These are phyloP conservation scores for Diutina mesorugosa DNA, from an alignment of 1,139 yeast genomes.

Conservation along the genomic window DNA sequence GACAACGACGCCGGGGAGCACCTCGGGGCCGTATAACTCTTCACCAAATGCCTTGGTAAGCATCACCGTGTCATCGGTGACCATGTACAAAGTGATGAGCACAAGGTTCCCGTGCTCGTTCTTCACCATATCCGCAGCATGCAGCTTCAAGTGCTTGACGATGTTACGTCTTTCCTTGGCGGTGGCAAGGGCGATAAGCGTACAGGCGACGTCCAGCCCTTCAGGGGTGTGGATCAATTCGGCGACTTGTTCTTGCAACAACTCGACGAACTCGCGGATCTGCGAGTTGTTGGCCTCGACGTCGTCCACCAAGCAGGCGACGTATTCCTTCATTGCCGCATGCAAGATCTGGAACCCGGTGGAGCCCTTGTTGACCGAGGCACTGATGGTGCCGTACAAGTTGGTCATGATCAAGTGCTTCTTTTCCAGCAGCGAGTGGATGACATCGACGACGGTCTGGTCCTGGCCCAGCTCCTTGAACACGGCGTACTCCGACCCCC, in stretches of 20 bases:
- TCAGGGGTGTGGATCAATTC: slow-evolving; percentile 92
- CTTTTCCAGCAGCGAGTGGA: slow-evolving; percentile 68
- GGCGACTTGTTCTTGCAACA: slow-evolving; percentile 79
- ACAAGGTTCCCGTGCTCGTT: slow-evolving; percentile 85
- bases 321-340: slow-evolving; percentile 89
- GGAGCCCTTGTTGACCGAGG: slow-evolving; percentile 90
- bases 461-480: slow-evolving; percentile 67
- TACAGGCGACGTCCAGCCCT: slow-evolving; percentile 88
- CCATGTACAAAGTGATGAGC: slow-evolving; percentile 64
- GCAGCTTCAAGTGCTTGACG: slow-evolving; percentile 60
- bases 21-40: slow-evolving; percentile 42
- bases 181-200: slow-evolving; percentile 65
- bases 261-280: slow-evolving; percentile 70
- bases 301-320: slow-evolving; percentile 47
- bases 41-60: slow-evolving; percentile 58
- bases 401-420: slow-evolving; percentile 65
- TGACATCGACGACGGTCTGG: slow-evolving; percentile 52
- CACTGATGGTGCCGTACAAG: slow-evolving; percentile 70
- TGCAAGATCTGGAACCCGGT: slow-evolving; percentile 94
- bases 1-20: slow-evolving; percentile 43
- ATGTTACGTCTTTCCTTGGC: slow-evolving; percentile 88
- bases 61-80: slow-evolving; percentile 89
- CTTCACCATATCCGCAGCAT: slow-evolving; percentile 57
- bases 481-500: slow-evolving; percentile 94
- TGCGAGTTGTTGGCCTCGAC: slow-evolving; percentile 39